Conservation (phyloP, 75 land plant genomes). For the Cryptomeria japonica region DNA sequence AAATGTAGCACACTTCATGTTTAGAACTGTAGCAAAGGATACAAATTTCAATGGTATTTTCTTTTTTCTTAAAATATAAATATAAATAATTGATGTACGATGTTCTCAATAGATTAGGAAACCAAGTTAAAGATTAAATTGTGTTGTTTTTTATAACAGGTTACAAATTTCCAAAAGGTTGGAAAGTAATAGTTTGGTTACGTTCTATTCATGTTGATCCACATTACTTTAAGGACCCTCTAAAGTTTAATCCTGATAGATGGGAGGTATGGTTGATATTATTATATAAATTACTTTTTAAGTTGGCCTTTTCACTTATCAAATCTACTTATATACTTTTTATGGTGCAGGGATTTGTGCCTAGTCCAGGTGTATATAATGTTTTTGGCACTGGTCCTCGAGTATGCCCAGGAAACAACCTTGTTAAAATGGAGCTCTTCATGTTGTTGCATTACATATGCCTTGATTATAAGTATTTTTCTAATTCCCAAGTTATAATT, state of each 20-base stretch:
- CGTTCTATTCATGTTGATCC: conserved; percentile 40
- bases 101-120: too few relatives aligned
- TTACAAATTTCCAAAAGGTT: conserved; percentile 43
- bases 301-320: too few relatives aligned
- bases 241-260: conserved; percentile 45
- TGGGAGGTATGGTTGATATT: conserved; percentile 32
- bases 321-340: too few relatives aligned
- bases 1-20: conserved; percentile 18
- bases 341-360: not conserved
- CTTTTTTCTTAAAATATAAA: too few relatives aligned
- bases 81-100: not conserved
- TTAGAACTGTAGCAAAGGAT: conserved; percentile 21
- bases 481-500: too few relatives aligned
- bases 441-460: not conserved
- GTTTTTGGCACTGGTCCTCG: not conserved
- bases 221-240: conserved; percentile 25
- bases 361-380: not conserved
- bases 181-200: conserved; percentile 40
- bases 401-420: not conserved
- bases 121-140: too few relatives aligned
- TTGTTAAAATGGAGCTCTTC: not conserved
- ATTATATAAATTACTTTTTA: not conserved
- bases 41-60: conserved; percentile 19
- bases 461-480: too few relatives aligned
- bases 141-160: conserved; percentile 18